Conservation (phyloP, 75 land plant species). For the Azolla pinnata region DNA sequence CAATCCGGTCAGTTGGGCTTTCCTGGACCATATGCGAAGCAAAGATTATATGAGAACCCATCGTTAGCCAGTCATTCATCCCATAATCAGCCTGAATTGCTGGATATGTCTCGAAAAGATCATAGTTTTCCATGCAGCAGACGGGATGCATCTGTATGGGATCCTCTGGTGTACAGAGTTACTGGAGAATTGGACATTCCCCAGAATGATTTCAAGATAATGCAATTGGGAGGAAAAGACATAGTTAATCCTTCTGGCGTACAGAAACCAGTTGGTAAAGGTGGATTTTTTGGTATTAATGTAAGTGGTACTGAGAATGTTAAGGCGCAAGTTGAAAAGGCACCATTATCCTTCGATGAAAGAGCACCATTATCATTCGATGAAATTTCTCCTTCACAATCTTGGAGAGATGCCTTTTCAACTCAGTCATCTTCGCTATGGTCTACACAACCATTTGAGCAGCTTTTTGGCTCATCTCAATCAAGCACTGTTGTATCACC, state of each 20-base stretch:
- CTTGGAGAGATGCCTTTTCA: slow-evolving; percentile 47
- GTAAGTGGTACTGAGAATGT: neutral
- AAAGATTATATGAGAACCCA: no score
- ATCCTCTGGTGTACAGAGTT: slow-evolving; percentile 32
- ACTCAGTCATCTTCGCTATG: slow-evolving; percentile 53
- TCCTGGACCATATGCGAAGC: no score
- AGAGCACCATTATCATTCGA: slow-evolving; percentile 51
- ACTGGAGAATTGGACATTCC: slow-evolving; percentile 36
- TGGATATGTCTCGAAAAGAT: slow-evolving; percentile 13
- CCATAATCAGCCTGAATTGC: no score
- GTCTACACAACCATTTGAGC: slow-evolving; percentile 91
- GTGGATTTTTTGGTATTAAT: slow-evolving; percentile 7
- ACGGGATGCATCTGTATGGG: slow-evolving; percentile 23
- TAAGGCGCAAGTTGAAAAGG: slow-evolving; percentile 19
- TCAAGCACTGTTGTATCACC: no score
- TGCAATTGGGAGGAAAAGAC: neutral
- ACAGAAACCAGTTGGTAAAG: slow-evolving; percentile 21
- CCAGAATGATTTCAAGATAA: slow-evolving; percentile 13
- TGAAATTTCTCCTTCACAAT: slow-evolving; percentile 64
- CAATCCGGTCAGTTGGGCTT: no score
- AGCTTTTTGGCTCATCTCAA: slow-evolving; percentile 56
- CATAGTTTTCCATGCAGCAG: slow-evolving; percentile 15
- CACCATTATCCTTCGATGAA: slow-evolving; percentile 57
- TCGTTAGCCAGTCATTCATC: no score
- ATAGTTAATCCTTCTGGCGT: slow-evolving; percentile 18